Percentiles rank a stretch among this genome's conserved stretches.
Evolutionary conservation across 176 grass and related monocot species (phyloP).

Genomic region (Triticum timopheevii): DNA sequence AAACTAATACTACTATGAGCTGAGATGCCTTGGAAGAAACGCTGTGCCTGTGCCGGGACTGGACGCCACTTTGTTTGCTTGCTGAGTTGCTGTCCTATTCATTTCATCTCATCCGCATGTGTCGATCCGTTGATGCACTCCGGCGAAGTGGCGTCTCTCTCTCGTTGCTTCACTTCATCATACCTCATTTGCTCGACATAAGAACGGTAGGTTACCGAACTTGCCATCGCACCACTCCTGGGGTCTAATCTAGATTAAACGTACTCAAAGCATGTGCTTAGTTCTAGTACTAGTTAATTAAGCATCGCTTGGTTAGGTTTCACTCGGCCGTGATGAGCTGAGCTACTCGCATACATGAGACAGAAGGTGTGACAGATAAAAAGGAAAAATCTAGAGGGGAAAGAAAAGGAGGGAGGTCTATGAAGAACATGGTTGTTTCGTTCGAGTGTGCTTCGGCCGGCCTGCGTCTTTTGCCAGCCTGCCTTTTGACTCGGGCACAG

Average conservation of each 20-base stretch:
- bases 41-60: background rate
- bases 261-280: background rate
- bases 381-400: no score
- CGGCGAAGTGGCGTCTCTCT: background rate
- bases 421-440: background rate
- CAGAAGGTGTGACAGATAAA: no score
- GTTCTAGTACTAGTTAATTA: background rate
- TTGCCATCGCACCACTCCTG: background rate
- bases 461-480: background rate
- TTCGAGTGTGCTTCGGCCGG: background rate
- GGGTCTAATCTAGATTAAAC: slow-evolving; percentile 6
- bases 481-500: slow-evolving; percentile 18
- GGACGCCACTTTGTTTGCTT: background rate
- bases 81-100: background rate
- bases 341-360: background rate
- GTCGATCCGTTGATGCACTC: slow-evolving; percentile 13
- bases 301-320: background rate
- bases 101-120: background rate
- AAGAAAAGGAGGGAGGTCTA: background rate
- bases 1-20: background rate
- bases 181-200: background rate
- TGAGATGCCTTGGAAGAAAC: slow-evolving; percentile 46
- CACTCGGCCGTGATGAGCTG: background rate
- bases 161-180: background rate
- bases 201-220: slow-evolving; percentile 16